A percentile compares a stretch with the other conserved stretches of the same genome.
phyloP scores from a whole-genome alignment of 176 grass and related monocot species.

The Lolium multiflorum region DNA sequence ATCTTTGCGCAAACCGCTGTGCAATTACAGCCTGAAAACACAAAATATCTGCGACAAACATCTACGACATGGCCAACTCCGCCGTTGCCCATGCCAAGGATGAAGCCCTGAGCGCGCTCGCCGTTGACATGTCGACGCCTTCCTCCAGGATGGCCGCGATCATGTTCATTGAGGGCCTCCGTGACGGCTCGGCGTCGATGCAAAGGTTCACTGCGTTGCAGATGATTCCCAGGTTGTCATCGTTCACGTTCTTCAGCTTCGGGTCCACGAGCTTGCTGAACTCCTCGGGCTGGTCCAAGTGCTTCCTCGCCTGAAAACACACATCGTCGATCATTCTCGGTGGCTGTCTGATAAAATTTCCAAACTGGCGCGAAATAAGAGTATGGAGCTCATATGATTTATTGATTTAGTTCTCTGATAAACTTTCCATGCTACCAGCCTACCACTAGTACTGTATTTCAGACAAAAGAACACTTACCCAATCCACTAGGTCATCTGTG shows the following conservation, averaged over 20 bases:
- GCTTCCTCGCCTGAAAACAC: slow-evolving; percentile 65
- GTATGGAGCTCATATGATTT: too few relatives aligned
- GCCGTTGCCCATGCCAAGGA: slow-evolving; percentile 90
- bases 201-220: slow-evolving; percentile 89
- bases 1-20: not conserved
- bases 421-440: too few relatives aligned
- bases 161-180: slow-evolving; percentile 87
- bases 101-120: slow-evolving; percentile 63
- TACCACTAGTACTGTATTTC: not conserved
- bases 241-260: slow-evolving; percentile 58
- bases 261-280: slow-evolving; percentile 64
- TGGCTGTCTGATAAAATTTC: too few relatives aligned
- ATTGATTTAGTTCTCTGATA: too few relatives aligned
- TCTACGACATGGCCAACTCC: slow-evolving; percentile 69
- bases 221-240: slow-evolving; percentile 71
- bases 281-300: slow-evolving; percentile 69
- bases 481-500: slow-evolving; percentile 60
- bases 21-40: not conserved
- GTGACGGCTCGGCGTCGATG: slow-evolving; percentile 71
- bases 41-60: not conserved
- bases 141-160: slow-evolving; percentile 81
- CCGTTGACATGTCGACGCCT: slow-evolving; percentile 67
- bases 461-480: slow-evolving; percentile 56
- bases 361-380: too few relatives aligned
- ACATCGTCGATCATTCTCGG: not conserved